Evolutionary conservation across 2,329 filamentous ascomycete species (phyloP), one percentile per base, ranked within the genome.

Genomic region (Cercospora sp.): DNA sequence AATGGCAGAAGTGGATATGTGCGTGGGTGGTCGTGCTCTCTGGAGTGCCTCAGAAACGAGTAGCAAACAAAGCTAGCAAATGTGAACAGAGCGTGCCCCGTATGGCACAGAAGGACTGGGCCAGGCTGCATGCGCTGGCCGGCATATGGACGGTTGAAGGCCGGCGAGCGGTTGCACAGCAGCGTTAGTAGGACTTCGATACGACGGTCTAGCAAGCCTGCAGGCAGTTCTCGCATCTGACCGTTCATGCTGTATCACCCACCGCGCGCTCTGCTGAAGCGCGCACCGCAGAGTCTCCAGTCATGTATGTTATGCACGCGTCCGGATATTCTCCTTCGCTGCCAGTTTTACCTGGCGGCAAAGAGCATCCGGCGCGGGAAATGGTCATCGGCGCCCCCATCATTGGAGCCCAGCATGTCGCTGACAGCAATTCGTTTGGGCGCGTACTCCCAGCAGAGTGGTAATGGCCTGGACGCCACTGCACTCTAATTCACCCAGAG

Each of bases 21-120:
- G 37, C 37, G 37, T 43, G 37, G 13, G 16, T 43, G 37, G 37
- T 43, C 16, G 37, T 43, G 37, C 37, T 43, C 37, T 43, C 37
- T 43, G 37, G 37, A n/a, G 16, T n/a, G 43, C 43, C 43, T 40
- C 63, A 59, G 26, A 40, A 58, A 24, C 53, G 53, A 53, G 64
- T 53, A 66, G 64, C 57, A 66, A 53, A 61, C 53, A 53, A 28
- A 49, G 53, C 61, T 61, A 66, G 66, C 51, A 43, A 49, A 55
- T 57, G 53, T 30, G 49, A 34, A 34, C 45, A 37, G 55, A 59
- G 55, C 55, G 18, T 59, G 28, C 55, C 28, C 55, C 55, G 30
- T 34, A 32, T 59, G 55, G n/a, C 34, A 21, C 55, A 30, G 55
- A 26, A 32, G 40, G 18, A 61, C 24, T 37, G 58, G 58, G 34